Evolutionary conservation across 2,329 filamentous ascomycete species (phyloP), one percentile per base, ranked within the genome.

Genomic region (Penicillium sp.): DNA sequence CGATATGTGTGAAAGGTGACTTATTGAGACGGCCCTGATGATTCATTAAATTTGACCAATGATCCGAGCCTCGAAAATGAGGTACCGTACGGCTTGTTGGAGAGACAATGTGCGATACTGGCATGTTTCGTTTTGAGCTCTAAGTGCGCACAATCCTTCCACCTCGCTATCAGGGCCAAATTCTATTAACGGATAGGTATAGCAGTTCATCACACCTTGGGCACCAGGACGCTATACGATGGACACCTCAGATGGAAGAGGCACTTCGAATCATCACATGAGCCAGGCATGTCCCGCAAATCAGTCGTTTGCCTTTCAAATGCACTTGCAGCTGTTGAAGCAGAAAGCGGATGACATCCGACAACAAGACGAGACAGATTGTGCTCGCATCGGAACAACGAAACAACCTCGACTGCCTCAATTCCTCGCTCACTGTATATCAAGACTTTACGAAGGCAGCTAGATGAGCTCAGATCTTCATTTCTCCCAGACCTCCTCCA

Each of bases 231-330:
- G 63, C 73, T 19, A 50, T 76, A 43, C 66, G 68, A 49, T 77
- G 74, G 74, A 74, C 72, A 3, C 60, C 70, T n/a, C 70, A 72
- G 52, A 76, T 77, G 74, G 74, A 76, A 56, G 69, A 74, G 33
- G 67, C 67, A 2, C 68, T 76, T 50, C 63, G 49, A 42, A 52
- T 68, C 19, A 64, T 77, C 6, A 57, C 57, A 58, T 57, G 2
- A 72, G 55, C 54, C 64, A 66, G 3, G 44, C 62, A 24, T 72
- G 62, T 33, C 59, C 65, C 5, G 56, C 63, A 1, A 74, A 78
- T 58, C 60, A 63, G 11, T 26, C 62, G 10, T 71, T 78, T 44
- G 65, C 67, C 9, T 56, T 65, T 27, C 76, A 77, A 61, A 69
- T 76, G 9, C 74, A 71, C 31, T 57, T 78, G 55, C 74, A 77